These are phyloP conservation scores for Populus alba DNA, from an alignment of 345 rosid species.

Conservation along the genomic window DNA sequence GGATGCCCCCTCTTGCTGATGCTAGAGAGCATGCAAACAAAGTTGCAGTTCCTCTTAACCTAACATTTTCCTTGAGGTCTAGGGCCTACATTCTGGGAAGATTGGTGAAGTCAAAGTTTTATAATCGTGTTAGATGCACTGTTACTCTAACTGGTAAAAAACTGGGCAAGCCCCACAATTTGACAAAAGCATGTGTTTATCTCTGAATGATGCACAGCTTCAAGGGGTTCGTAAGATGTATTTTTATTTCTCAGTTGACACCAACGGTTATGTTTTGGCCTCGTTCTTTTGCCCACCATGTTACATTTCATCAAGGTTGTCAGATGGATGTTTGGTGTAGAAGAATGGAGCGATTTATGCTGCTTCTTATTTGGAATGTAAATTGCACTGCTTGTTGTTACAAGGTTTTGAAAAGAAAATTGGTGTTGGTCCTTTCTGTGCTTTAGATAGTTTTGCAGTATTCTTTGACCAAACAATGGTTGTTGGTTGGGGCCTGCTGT, in stretches of 20 bases:
- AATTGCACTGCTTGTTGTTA: slow-evolving; percentile 12
- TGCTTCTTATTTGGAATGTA: neutral
- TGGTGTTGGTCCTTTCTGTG: neutral
- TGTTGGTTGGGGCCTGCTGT: neutral
- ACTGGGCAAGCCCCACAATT: slow-evolving; percentile 57
- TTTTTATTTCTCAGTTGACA: neutral
- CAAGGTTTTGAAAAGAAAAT: neutral
- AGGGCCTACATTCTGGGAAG: slow-evolving; percentile 79
- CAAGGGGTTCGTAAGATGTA: neutral
- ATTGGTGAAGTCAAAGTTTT: slow-evolving; percentile 47
- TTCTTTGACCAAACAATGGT: neutral
- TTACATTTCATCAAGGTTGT: neutral
- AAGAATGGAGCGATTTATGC: neutral
- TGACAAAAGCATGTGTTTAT: slow-evolving; percentile 50
- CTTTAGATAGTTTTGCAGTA: neutral
- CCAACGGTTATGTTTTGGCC: neutral
- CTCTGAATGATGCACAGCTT: slow-evolving; percentile 16
- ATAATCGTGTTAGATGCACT: slow-evolving; percentile 50
- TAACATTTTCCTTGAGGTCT: slow-evolving; percentile 71
- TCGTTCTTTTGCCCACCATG: neutral
- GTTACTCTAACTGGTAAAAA: slow-evolving; percentile 51
- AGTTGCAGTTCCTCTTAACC: slow-evolving; percentile 61
- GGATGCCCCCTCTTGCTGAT: slow-evolving; percentile 44
- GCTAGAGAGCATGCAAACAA: slow-evolving; percentile 35
- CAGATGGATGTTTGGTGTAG: neutral